Conservation (phyloP, 2,329 filamentous ascomycete genomes). For the Colletotrichum chrysophilum region DNA sequence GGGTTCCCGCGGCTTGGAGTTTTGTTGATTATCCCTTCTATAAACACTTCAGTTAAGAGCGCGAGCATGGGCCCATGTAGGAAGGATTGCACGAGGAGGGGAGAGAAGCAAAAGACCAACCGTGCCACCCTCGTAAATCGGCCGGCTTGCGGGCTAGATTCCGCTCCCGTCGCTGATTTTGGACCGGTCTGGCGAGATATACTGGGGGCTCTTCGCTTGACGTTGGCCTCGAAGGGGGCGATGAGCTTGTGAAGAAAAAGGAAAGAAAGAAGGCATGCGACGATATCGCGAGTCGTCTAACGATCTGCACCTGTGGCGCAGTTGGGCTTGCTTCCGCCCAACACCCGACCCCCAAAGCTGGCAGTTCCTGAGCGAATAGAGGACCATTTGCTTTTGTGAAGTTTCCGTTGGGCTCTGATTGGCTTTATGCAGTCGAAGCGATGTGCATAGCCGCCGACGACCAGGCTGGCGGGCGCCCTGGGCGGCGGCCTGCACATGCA, state of each 20-base stretch:
- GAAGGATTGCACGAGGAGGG: background rate
- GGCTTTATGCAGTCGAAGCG: constrained; percentile 20
- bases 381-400: background rate
- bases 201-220: background rate
- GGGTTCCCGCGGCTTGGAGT: background rate
- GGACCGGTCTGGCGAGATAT: background rate
- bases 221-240: background rate
- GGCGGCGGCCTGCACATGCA: background rate
- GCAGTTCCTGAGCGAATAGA: background rate
- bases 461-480: constrained; percentile 8
- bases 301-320: background rate
- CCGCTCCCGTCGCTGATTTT: constrained; percentile 6
- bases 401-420: background rate
- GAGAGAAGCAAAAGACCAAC: background rate
- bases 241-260: background rate
- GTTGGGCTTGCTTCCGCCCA: background rate
- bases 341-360: background rate
- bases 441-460: constrained; percentile 21
- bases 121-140: constrained; percentile 16
- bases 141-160: background rate
- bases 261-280: background rate
- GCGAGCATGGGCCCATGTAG: background rate
- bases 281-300: background rate
- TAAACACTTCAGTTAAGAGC: background rate
- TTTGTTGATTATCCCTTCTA: background rate